These are phyloP conservation scores for Dorcoceras hygrometricum DNA, from an alignment of 257 asterid species.

Conservation along the genomic window DNA sequence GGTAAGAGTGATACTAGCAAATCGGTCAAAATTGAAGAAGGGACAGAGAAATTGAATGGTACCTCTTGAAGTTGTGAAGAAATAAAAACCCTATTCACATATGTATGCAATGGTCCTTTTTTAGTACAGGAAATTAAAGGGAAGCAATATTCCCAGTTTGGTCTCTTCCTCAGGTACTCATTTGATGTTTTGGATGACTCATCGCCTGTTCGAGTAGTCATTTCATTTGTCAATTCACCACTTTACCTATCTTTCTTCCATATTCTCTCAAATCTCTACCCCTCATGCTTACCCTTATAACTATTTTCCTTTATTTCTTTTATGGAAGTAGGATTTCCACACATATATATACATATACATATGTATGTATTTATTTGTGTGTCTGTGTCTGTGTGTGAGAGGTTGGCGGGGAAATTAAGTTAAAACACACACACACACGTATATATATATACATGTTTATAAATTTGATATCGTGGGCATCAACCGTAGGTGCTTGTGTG, in stretches of 20 bases:
- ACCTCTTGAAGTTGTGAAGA: slow-evolving; percentile 32
- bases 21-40: no score
- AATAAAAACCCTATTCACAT: slow-evolving; percentile 21
- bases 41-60: slow-evolving; percentile 17
- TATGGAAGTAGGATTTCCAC: neutral
- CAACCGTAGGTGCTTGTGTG: no score
- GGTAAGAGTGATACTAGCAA: no score
- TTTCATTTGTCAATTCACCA: slow-evolving; percentile 42
- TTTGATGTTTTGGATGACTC: slow-evolving; percentile 25
- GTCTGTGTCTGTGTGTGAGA: no score
- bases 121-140: slow-evolving; percentile 11
- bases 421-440: no score
- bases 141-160: slow-evolving; percentile 24
- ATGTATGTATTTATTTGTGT: no score
- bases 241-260: slow-evolving; percentile 25
- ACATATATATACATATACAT: no score
- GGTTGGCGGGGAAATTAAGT: no score
- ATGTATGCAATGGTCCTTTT: neutral
- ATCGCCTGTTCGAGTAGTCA: slow-evolving; percentile 27
- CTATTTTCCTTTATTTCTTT: neutral
- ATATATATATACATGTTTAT: no score
- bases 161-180: slow-evolving; percentile 18
- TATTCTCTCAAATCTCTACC: slow-evolving; percentile 19
- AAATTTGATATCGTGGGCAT: no score
- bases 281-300: neutral